Base-by-base conservation (phyloP, 805 yeast genomes). In the Saccharomyces cerevisiae region DNA sequence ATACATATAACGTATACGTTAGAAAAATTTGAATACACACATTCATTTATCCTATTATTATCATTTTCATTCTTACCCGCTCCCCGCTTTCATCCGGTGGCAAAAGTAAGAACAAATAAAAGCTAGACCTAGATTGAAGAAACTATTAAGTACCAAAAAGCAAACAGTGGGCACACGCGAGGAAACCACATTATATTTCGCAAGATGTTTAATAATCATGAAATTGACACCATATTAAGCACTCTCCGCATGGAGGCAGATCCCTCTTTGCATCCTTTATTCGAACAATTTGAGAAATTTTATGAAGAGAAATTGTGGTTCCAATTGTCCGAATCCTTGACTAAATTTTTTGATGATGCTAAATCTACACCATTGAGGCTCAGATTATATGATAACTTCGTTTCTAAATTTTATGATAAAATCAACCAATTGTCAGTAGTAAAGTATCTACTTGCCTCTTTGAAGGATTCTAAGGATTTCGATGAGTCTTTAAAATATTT, bases 241-340 rank as follows among this genome's bases (percentile, higher is more conserved):
- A 77, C 83, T 3, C 75, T 89, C 51, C 81, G 96, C 52, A 76
- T 77, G 62, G 86, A 84, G 64, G 76, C 83, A 4, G 88, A 85
- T 55, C 73, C 80, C 2, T 89, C 84, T 43, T 74, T 90, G 51
- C 75, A 82, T 9, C 79, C 82, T 29, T 69, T 67, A n/a, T 68
- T 69, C 31, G 57, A 62, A 30, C 68, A 68, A 41, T 79, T 92
- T 67, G 97, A 91, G 66, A 96, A 89, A 63, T 76, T 77, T 54
- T 87, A 89, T 72, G 96, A 90, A 66, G 78, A 96, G 61, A 90
- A 89, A 70, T 79, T 92, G 68, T 94, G 97, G 97, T 95, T 86
- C 73, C 98, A 94, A 75, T 79, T 94, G 67, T 88, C 97, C 2
- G 80, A 81, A 57, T 71, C 81, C 6, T 74, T 94, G 54, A 72